Evolutionary conservation across 257 asterid species (phyloP).

Genomic region (Cynanchum wilfordii): DNA sequence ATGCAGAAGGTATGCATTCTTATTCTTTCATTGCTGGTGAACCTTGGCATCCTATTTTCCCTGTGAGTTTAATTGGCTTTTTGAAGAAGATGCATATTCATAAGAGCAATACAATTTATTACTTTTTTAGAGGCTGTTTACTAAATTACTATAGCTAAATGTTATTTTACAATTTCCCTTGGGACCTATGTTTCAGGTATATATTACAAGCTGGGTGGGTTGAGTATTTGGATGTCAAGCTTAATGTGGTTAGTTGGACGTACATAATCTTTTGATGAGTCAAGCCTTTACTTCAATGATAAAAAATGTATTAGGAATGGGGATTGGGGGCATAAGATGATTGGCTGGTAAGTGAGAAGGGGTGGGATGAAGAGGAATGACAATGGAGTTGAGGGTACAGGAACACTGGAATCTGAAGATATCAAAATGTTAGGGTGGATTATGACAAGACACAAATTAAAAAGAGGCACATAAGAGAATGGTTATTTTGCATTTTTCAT

Average conservation of each 20-base stretch:
- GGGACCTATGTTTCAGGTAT: neutral
- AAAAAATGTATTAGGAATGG: neutral
- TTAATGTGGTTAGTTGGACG: neutral
- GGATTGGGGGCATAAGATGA: neutral
- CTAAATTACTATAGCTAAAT: neutral
- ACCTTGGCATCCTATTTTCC: neutral
- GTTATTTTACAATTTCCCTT: neutral
- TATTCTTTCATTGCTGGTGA: neutral
- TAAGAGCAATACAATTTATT: neutral
- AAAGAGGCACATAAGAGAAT: neutral
- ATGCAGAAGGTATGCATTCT: conserved; percentile 59
- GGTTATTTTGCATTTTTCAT: neutral
- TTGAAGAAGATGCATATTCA: neutral
- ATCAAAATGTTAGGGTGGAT: neutral
- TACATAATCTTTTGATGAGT: neutral
- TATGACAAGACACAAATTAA: neutral
- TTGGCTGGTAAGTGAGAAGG: neutral
- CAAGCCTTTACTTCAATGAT: neutral
- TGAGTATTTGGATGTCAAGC: neutral
- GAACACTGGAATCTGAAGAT: neutral
- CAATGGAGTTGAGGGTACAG: neutral
- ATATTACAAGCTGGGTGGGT: neutral
- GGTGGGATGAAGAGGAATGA: neutral
- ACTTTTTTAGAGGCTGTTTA: neutral
- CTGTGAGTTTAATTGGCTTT: neutral